These are phyloP conservation scores for Rhizopus microsporus DNA, from an alignment of 371 early-diverging fungal species.

Conservation along the genomic window DNA sequence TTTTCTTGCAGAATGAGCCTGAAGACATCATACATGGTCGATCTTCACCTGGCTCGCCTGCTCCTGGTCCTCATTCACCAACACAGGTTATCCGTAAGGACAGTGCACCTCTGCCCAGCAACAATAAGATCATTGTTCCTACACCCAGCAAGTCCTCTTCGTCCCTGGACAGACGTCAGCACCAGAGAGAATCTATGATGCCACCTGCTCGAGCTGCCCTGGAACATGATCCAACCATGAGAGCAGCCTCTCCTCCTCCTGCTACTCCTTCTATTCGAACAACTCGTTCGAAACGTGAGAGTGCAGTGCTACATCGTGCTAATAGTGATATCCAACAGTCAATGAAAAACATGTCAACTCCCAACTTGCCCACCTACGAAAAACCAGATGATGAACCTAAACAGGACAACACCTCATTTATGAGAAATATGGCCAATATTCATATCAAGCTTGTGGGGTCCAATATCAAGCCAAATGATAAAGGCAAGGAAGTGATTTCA, in stretches of 20 bases:
- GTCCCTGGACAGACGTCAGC: constrained; percentile 24
- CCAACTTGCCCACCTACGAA: background rate
- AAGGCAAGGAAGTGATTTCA: constrained; percentile 73
- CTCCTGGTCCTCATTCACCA: constrained; percentile 20
- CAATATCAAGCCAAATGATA: constrained; percentile 74
- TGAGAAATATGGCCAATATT: constrained; percentile 25
- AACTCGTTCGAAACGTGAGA: constrained; percentile 10
- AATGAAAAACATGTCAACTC: background rate
- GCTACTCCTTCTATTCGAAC: constrained; percentile 19
- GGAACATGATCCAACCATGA: constrained; percentile 42
- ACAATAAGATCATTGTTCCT: constrained; percentile 17
- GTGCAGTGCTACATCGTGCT: constrained; percentile 2
- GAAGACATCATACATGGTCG: constrained; percentile 9
- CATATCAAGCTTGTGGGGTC: constrained; percentile 63
- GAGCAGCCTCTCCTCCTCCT: constrained; percentile 44
- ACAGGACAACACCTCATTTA: background rate
- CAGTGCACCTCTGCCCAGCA: constrained; percentile 21
- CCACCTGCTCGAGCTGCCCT: constrained; percentile 31
- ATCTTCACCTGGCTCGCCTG: constrained; percentile 26
- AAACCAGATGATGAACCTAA: background rate
- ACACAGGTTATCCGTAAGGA: constrained; percentile 19
- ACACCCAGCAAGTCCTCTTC: constrained; percentile 33
- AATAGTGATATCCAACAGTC: background rate
- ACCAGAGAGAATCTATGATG: constrained; percentile 31
- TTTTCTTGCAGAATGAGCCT: constrained; percentile 4